These are phyloP conservation scores for Phytophthora fragariae DNA, from an alignment of 352 stramenopile genomes.

Conservation along the genomic window DNA sequence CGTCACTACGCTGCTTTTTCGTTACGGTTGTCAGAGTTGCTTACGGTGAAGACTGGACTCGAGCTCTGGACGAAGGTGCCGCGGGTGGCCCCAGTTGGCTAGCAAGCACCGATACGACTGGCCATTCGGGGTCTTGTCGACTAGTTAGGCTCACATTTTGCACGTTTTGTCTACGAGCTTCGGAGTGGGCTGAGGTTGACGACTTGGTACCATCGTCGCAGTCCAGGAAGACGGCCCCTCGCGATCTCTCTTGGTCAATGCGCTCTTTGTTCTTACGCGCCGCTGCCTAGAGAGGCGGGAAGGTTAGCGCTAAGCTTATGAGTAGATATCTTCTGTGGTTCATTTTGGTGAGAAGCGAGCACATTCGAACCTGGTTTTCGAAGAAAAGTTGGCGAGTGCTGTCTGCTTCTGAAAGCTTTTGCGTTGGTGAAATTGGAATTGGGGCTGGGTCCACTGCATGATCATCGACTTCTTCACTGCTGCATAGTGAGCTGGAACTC, in stretches of 20 bases:
- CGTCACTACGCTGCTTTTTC: not conserved
- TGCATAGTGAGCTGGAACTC: not conserved
- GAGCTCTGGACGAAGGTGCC: not conserved
- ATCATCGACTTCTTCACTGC: not conserved
- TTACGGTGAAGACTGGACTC: slow-evolving; percentile 25
- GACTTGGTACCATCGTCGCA: not conserved
- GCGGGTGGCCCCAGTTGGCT: not conserved
- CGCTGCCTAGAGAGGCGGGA: slow-evolving; percentile 43
- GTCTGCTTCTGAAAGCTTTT: slow-evolving; percentile 8
- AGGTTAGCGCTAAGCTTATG: not conserved
- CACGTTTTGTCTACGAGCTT: not conserved
- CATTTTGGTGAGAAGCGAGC: not conserved
- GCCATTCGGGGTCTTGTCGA: not conserved
- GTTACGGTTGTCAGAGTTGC: not conserved
- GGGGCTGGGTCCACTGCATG: not conserved
- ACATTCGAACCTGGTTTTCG: slow-evolving; percentile 62
- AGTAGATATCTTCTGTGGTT: not conserved
- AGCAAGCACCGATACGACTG: not conserved
- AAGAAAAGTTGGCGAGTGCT: slow-evolving; percentile 59
- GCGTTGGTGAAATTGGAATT: not conserved
- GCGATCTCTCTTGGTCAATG: slow-evolving; percentile 49
- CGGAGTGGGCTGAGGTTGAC: not conserved
- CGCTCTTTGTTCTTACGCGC: slow-evolving; percentile 63
- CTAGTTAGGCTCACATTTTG: not conserved
- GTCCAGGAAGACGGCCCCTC: slow-evolving; percentile 38